Evolutionary conservation across 1,284 basidiomycete genomes (phyloP).

Genomic region (Jaminaea rosea): DNA sequence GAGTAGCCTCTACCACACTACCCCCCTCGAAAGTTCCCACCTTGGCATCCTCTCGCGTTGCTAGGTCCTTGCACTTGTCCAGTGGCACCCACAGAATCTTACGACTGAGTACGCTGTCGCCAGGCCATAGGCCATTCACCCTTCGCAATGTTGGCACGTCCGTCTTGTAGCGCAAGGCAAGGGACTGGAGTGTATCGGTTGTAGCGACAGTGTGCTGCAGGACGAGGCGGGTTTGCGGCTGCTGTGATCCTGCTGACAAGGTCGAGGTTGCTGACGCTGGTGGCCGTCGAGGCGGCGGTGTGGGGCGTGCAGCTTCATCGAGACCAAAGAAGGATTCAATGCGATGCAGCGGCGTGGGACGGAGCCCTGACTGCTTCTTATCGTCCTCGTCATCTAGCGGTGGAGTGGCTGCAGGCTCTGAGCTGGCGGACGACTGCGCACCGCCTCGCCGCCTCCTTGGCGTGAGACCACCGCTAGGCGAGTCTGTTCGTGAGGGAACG

Average conservation of each 20-base stretch:
- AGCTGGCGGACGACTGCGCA: too few relatives aligned
- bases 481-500: too few relatives aligned
- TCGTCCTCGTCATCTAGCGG: too few relatives aligned
- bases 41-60: background rate
- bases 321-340: background rate
- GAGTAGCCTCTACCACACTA: too few relatives aligned
- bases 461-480: too few relatives aligned
- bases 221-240: slow-evolving; percentile 11
- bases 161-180: slow-evolving; percentile 41
- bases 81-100: slow-evolving; percentile 39
- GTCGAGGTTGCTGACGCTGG: too few relatives aligned
- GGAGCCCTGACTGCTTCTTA: background rate
- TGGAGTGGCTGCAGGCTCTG: too few relatives aligned
- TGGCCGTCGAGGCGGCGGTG: too few relatives aligned
- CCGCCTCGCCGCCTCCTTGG: too few relatives aligned
- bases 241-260: too few relatives aligned
- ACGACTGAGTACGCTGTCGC: slow-evolving; percentile 40
- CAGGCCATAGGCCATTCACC: slow-evolving; percentile 42
- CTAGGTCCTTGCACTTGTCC: slow-evolving; percentile 23
- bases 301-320: too few relatives aligned
- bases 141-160: slow-evolving; percentile 34
- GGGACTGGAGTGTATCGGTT: slow-evolving; percentile 29
- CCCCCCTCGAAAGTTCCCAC: too few relatives aligned
- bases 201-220: slow-evolving; percentile 38
- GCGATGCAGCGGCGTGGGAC: background rate